A percentile compares a stretch with the other conserved stretches of the same genome.
Conservation (phyloP, 495 filamentous ascomycete genomes). For the Cladorrhinum samala region DNA sequence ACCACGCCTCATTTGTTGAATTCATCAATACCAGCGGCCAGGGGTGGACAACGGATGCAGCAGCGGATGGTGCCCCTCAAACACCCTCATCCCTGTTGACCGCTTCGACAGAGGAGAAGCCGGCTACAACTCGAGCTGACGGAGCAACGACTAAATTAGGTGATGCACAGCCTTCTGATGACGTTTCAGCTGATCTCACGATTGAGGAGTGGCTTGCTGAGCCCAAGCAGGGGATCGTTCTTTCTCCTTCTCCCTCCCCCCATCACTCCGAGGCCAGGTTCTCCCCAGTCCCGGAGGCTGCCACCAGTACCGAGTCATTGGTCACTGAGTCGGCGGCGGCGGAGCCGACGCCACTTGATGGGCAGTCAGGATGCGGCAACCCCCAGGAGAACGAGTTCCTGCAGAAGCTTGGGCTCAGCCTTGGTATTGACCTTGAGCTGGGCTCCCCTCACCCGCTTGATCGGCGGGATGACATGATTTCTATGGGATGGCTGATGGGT, state of each 20-base stretch:
- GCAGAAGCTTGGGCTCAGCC: background rate
- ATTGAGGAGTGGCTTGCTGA: conserved; percentile 31
- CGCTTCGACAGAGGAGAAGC: background rate
- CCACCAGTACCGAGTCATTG: background rate
- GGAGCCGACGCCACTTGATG: background rate
- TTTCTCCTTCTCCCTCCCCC: background rate
- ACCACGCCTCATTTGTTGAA: conserved; percentile 16
- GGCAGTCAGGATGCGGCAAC: background rate
- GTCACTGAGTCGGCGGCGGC: background rate
- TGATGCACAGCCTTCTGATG: conserved; percentile 1
- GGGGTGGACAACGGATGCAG: background rate
- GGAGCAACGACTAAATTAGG: background rate
- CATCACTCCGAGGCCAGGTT: background rate
- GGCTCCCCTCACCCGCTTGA: background rate
- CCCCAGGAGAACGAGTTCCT: background rate
- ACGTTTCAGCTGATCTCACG: conserved; percentile 20
- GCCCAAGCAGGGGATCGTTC: conserved; percentile 3
- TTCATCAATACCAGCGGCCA: conserved; percentile 11
- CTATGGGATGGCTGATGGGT: background rate
- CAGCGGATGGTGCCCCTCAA: background rate
- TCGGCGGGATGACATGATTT: background rate
- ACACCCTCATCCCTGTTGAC: background rate
- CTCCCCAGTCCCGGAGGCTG: background rate
- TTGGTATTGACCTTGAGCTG: background rate
- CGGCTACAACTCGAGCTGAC: background rate